A percentile compares a stretch with the other conserved stretches of the same genome.
phyloP scores from a whole-genome alignment of 2,329 filamentous ascomycete species.

The Pseudogymnoascus sp. region DNA sequence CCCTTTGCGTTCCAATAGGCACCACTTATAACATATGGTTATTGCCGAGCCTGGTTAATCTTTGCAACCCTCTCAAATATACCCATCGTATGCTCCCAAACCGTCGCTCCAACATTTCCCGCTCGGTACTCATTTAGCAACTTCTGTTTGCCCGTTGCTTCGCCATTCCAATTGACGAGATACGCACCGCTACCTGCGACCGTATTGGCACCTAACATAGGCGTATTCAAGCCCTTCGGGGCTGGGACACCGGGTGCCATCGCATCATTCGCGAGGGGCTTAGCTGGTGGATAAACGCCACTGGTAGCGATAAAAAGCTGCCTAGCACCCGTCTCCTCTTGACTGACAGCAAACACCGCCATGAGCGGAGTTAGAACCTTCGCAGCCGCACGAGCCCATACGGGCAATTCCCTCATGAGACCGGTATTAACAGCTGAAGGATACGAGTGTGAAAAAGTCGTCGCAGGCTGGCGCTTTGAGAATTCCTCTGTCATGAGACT shows the following conservation, averaged over 20 bases:
- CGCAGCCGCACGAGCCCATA: constrained; percentile 11
- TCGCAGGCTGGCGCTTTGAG: constrained; percentile 36
- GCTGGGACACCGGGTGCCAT: constrained; percentile 16
- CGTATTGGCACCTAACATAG: neutral
- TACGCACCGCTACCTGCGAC: constrained; percentile 21
- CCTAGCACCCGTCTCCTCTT: constrained; percentile 22
- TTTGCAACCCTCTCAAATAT: constrained; percentile 22
- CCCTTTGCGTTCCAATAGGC: no score
- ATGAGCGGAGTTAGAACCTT: constrained; percentile 16
- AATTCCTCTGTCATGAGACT: constrained; percentile 45
- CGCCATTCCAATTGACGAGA: constrained; percentile 21
- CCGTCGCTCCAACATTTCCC: constrained; percentile 17
- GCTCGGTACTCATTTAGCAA: constrained; percentile 18
- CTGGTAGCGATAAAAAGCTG: constrained; percentile 26
- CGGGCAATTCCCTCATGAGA: constrained; percentile 28
- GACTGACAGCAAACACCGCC: constrained; percentile 12
- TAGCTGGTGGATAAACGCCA: constrained; percentile 21
- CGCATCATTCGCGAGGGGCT: constrained; percentile 9
- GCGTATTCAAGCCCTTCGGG: constrained; percentile 9
- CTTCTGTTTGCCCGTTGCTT: constrained; percentile 13
- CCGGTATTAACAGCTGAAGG: constrained; percentile 41
- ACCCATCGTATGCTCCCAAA: constrained; percentile 24
- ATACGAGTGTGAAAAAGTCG: constrained; percentile 42
- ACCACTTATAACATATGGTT: neutral
- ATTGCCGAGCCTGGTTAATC: constrained; percentile 15